These are phyloP conservation scores for Umbelopsis sp. DNA, from an alignment of 192 early-diverging fungal genomes.

Conservation along the genomic window DNA sequence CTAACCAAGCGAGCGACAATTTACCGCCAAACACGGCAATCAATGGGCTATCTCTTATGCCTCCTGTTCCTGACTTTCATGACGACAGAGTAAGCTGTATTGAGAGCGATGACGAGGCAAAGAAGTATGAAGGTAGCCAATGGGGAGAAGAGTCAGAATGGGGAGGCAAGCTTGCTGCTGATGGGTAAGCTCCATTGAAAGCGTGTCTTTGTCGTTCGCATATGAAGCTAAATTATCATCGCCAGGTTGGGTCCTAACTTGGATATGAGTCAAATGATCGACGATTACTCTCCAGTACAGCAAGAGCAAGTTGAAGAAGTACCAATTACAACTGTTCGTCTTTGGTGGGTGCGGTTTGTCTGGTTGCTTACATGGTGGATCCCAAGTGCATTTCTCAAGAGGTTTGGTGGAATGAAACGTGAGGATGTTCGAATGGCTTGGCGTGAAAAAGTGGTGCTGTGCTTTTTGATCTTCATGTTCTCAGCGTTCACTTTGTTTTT, in stretches of 20 bases:
- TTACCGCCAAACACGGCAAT: not conserved
- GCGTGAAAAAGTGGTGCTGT: slow-evolving; percentile 89
- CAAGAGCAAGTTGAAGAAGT: slow-evolving; percentile 54
- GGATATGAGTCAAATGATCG: slow-evolving; percentile 40
- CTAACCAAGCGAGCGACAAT: not conserved
- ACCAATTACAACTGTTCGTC: slow-evolving; percentile 45
- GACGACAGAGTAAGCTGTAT: slow-evolving; percentile 23
- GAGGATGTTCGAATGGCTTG: slow-evolving; percentile 94
- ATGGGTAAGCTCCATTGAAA: slow-evolving; percentile 36
- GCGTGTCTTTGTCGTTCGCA: not conserved
- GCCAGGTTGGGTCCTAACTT: slow-evolving; percentile 36
- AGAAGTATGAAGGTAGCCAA: slow-evolving; percentile 35
- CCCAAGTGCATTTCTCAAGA: slow-evolving; percentile 54
- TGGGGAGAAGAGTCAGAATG: slow-evolving; percentile 40
- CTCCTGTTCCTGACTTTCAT: slow-evolving; percentile 5
- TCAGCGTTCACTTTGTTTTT: slow-evolving; percentile 83
- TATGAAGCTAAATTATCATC: not conserved
- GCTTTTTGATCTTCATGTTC: slow-evolving; percentile 79
- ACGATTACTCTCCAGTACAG: slow-evolving; percentile 39
- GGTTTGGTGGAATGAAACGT: slow-evolving; percentile 77
- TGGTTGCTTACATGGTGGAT: slow-evolving; percentile 89
- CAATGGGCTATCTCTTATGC: not conserved
- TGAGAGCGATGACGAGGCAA: slow-evolving; percentile 37
- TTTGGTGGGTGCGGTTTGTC: slow-evolving; percentile 73
- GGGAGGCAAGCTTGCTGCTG: slow-evolving; percentile 25